Evolutionary conservation across 345 rosid genomes (phyloP).

Genomic region (Tarenaya hassleriana): DNA sequence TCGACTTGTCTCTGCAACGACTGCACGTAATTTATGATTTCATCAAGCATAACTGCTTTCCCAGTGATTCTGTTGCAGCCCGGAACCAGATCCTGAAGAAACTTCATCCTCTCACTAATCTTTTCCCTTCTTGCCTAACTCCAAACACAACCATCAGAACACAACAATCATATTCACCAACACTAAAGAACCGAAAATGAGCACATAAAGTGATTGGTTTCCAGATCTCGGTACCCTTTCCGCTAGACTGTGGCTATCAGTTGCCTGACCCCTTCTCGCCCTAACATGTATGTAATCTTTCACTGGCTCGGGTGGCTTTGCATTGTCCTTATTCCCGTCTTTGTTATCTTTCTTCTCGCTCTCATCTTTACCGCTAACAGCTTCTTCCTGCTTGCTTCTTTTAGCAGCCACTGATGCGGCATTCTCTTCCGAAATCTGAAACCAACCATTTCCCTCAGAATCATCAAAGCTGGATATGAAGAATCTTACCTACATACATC

Average conservation of each 20-base stretch:
- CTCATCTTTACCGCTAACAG: conserved; percentile 25
- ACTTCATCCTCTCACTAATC: conserved; percentile 88
- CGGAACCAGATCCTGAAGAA: conserved; percentile 94
- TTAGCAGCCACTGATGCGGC: conserved; percentile 40
- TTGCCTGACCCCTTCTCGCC: conserved; percentile 92
- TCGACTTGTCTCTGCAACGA: conserved; percentile 92
- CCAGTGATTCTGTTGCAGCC: conserved; percentile 86
- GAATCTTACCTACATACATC: neutral
- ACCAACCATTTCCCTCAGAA: conserved; percentile 2
- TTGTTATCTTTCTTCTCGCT: conserved; percentile 30
- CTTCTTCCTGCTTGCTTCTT: conserved; percentile 42
- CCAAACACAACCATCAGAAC: conserved; percentile 17
- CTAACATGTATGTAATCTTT: conserved; percentile 92
- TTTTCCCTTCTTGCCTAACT: conserved; percentile 84
- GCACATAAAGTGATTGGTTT: neutral
- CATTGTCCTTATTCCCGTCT: conserved; percentile 27
- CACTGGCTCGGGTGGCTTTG: conserved; percentile 58
- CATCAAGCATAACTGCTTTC: conserved; percentile 95
- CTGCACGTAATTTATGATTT: conserved; percentile 93
- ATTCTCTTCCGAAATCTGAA: conserved; percentile 45
- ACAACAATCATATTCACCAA: conserved; percentile 8
- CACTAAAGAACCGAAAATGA: neutral
- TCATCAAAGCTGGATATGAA: conserved; percentile 46
- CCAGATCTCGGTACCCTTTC: conserved; percentile 55
- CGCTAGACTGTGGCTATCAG: conserved; percentile 91